phyloP scores from a whole-genome alignment of 2,329 filamentous ascomycete species.

The Colletotrichum lupini region DNA sequence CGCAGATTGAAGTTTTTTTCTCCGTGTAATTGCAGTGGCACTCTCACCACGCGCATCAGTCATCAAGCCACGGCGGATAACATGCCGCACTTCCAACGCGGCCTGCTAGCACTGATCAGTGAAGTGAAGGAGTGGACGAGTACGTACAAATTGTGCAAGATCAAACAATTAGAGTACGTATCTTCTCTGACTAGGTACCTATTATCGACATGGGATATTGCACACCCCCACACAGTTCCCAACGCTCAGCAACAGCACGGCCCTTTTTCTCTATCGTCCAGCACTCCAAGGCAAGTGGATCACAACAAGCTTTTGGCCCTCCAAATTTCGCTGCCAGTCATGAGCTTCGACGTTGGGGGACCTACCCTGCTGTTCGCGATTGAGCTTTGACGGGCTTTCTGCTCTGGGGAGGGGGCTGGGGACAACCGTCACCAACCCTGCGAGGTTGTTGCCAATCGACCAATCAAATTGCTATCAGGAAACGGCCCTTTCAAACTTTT shows the following conservation, averaged over 20 bases:
- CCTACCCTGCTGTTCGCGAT: conserved; percentile 22
- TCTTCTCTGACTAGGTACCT: conserved; percentile 7
- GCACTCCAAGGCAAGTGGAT: conserved; percentile 31
- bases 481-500: conserved; percentile 32
- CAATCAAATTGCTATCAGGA: conserved; percentile 31
- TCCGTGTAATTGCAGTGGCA: not conserved
- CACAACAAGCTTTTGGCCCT: conserved; percentile 36
- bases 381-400: conserved; percentile 20
- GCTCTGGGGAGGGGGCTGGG: conserved; percentile 7
- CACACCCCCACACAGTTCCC: conserved; percentile 24
- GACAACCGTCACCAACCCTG: conserved; percentile 22
- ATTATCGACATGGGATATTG: conserved; percentile 15
- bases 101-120: not conserved
- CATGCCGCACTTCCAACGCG: conserved; percentile 1
- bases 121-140: no score
- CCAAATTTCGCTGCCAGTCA: conserved; percentile 31
- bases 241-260: conserved; percentile 9
- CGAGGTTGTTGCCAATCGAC: not conserved
- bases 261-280: conserved; percentile 8
- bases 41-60: conserved; percentile 24
- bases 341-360: conserved; percentile 10
- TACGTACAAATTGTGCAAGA: not conserved
- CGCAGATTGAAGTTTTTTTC: not conserved
- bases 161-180: conserved; percentile 28
- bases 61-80: conserved; percentile 14